Evolutionary conservation across 768 basidiomycete species (phyloP), one percentile per base, ranked within the genome.

Genomic region (Kwoniella dendrophila): DNA sequence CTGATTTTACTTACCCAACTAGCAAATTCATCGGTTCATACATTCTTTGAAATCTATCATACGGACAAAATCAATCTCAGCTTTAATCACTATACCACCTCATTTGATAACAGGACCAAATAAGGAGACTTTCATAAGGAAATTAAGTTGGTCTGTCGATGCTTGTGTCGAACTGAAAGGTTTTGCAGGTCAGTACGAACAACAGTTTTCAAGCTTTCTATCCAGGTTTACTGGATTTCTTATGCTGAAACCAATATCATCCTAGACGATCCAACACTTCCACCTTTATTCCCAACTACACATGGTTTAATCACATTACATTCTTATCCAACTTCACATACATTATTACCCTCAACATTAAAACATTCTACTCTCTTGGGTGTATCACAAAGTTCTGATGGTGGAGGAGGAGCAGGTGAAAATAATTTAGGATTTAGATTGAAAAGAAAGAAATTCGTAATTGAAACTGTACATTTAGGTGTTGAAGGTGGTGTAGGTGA

Each of bases 391-490:
- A 62, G 69, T 24, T 67, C 63, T 7, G 83, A 85, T 1, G 83
- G 85, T 24, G 64, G 44, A 53, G 76, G 87, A 0, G 73, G 76
- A 18, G 86, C 86, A n/a, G 90, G 93, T 7, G 94, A 97, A 77
- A 98, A 98, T 80, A 97, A 98, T 71, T 83, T 99, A 7, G 92
- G 89, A 12, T 99, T 98, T 84, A 90, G 88, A 76, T 89, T 90
- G 72, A 96, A 88, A 71, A 83, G 94, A 69, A 92, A 90, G 75
- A 82, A 92, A 51, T 83, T 97, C 59, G 81, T 94, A 22, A 85
- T 98, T 69, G 95, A 97, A 81, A 97, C 92, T 26, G 81, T 97
- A 61, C 92, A 95, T 59, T 69, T 81, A 2, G 82, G 81, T 34
- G 78, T 79, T 11, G 81, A 79, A 45, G 80, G 80, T 14, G 80